Conservation (phyloP, 2,329 filamentous ascomycete genomes). For the Paraconiothyrium brasiliense region DNA sequence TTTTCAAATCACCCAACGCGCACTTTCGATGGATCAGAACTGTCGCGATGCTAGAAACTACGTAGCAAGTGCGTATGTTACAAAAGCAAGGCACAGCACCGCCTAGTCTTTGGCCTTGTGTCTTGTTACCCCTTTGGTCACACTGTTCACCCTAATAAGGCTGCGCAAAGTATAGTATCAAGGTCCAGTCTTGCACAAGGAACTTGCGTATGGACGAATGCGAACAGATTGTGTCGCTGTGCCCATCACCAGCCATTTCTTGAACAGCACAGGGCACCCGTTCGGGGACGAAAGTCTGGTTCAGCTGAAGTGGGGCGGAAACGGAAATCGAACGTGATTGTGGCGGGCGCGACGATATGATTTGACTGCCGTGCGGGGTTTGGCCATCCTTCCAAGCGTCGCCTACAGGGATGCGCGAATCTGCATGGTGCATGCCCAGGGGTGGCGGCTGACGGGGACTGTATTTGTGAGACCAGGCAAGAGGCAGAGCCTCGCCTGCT, state of each 20-base stretch:
- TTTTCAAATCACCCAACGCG: background rate
- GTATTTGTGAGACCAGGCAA: slow-evolving; percentile 1
- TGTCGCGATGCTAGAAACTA: background rate
- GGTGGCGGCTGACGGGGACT: slow-evolving; percentile 6
- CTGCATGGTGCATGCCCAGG: background rate
- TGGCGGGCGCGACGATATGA: background rate
- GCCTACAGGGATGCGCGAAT: slow-evolving; percentile 7
- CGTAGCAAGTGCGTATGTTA: background rate
- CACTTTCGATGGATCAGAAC: background rate
- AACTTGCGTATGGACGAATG: background rate
- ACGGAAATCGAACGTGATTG: background rate
- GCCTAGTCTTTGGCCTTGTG: background rate
- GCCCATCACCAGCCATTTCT: too few species aligned
- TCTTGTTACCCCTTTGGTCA: background rate
- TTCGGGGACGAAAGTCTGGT: background rate
- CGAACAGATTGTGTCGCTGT: background rate
- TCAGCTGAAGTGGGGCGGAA: slow-evolving; percentile 4
- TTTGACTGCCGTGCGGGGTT: slow-evolving; percentile 14
- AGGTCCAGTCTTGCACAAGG: background rate
- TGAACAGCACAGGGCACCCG: slow-evolving; percentile 5
- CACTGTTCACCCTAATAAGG: background rate
- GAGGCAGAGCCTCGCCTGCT: slow-evolving; percentile 6
- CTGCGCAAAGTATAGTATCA: background rate
- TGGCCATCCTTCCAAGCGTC: background rate
- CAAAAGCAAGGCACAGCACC: background rate